Base-by-base conservation (phyloP, 2,329 filamentous ascomycete genomes). In the Beauveria sp. region DNA sequence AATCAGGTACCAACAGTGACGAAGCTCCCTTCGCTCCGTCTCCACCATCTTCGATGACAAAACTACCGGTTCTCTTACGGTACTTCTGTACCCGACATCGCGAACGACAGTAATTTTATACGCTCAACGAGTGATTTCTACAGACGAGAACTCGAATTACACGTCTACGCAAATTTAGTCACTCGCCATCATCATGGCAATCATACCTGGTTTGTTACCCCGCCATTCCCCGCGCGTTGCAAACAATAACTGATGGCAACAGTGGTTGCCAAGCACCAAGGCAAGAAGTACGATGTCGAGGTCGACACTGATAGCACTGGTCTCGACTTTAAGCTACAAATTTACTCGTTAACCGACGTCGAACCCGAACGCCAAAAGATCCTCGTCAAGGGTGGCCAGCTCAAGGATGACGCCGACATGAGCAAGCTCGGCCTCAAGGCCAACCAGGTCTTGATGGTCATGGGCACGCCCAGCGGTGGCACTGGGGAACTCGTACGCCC, bases 291-390 rank as follows among this genome's bases (percentile, higher is more conserved):
- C 79, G 88, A 98, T 72, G 85, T 99, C 74, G 93, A 98, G 65
- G 85, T 99, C 70, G 93, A 98, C 73, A 83, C 90, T 49, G 81
- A 84, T 28, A 88, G 90, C 51, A 91, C 87, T 65, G 95, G 95
- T 76, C 92, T 97, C 76, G 90, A 90, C 62, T 91, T 99, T 80
- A 99, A 98, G 75, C 91, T 90, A 71, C 95, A 98, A 75, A 85
- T 99, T 63, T 99, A 89, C 79, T 97, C 93, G 65, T 81, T 99
- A 61, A 99, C 95, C 52, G 92, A 91, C 64, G 95, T 99, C 71
- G 95, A 98, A 73, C 95, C 95, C 66, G 91, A 96, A 65, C 89
- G 93, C 65, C 96, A 99, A 76, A 98, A 98, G 79, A 90, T 99
- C 68, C 79, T 99, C 62, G 86, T 97, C 75, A 97, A 96, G 77